Base-by-base conservation (phyloP, 495 filamentous ascomycete species). In the Neurospora hispaniola region DNA sequence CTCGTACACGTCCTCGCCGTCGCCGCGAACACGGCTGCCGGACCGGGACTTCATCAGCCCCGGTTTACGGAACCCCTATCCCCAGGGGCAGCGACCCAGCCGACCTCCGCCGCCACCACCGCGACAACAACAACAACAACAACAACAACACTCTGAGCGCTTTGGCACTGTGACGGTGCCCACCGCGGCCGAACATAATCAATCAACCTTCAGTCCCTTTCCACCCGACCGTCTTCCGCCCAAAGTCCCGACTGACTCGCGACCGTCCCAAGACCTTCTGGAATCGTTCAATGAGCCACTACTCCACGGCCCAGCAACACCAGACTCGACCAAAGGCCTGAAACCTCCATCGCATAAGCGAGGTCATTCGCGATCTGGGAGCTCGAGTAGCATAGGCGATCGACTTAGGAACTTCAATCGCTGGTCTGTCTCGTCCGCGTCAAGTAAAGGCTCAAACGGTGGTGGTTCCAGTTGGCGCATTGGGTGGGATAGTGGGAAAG, bases 351-450 rank as follows among this genome's bases (percentile, higher is more conserved):
- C 73, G 20, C 77, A 76, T 73, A 70, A 70, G 71, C 78, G 75
- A 70, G 77, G 73, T 42, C 82, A 81, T 74, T 86, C 84, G 75
- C 84, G 82, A 73, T 80, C 83, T 11, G 82, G 78, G 70, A 85
- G 84, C 72, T 74, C 78, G 31, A 80, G 80, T 41, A 85, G 82
- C 71, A 81, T 90, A 72, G 86, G 84, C 76, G 91, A 93, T 77
- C 88, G 89, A 5, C 81, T 93, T 54, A 89, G 88, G 42, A 93
- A 90, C 73, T 85, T 93, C 77, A 93, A 95, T 80, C 90, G 92
- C 71, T 95, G 92, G 93, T 94, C 92, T 39, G 88, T 90, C 39
- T 93, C 91, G 5, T 93, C 93, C 27, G 78, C 86, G 11, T 93
- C 90, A 62, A 94, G 91, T 80, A 88, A 84, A 68, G 81, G 85